Evolutionary conservation across 352 stramenopile species (phyloP).

Genomic region (Globisporangium echinulatum): DNA sequence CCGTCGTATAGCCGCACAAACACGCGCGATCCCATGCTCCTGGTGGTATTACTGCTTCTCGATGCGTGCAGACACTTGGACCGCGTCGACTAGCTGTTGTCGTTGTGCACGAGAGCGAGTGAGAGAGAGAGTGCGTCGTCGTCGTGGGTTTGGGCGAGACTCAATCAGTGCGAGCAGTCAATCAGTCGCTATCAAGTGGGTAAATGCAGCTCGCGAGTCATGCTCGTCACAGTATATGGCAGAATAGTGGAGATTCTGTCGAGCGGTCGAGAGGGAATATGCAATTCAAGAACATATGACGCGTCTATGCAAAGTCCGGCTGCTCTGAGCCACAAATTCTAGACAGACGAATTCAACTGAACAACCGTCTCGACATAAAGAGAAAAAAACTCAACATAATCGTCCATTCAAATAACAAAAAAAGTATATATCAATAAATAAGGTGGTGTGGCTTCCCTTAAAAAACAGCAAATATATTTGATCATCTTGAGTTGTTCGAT

Average conservation of each 20-base stretch:
- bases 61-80: too few relatives aligned
- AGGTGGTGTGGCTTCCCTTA: too few relatives aligned
- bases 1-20: slow-evolving; percentile 77
- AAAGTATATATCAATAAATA: too few relatives aligned
- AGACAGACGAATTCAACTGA: too few relatives aligned
- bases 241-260: background rate
- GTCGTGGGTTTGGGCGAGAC: background rate
- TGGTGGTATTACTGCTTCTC: background rate
- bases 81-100: background rate
- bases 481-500: too few relatives aligned
- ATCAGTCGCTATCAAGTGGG: background rate
- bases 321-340: too few relatives aligned
- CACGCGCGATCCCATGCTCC: slow-evolving; percentile 45
- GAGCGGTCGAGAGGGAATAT: background rate
- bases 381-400: too few relatives aligned
- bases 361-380: too few relatives aligned
- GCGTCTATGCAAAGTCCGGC: too few relatives aligned
- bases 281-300: background rate
- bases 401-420: too few relatives aligned
- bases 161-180: too few relatives aligned
- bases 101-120: background rate
- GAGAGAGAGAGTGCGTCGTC: background rate
- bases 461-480: too few relatives aligned
- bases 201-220: background rate
- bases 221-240: background rate